These are phyloP conservation scores for Phytophthora citricola DNA, from an alignment of 352 stramenopile species.

Conservation along the genomic window DNA sequence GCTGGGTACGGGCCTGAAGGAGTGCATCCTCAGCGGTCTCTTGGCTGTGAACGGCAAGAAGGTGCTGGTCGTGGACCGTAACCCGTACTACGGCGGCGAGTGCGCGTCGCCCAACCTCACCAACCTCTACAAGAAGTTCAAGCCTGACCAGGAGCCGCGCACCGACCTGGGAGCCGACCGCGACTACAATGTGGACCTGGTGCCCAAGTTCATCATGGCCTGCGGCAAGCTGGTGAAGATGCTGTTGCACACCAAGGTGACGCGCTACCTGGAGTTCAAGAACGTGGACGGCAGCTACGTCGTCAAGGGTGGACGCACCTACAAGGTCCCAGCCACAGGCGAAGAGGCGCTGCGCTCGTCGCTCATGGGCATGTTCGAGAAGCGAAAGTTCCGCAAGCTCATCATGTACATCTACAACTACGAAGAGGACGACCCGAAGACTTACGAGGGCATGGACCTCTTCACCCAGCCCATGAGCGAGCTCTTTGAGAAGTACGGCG, in stretches of 20 bases:
- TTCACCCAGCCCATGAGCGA: constrained; percentile 97
- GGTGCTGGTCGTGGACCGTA: constrained; percentile 98
- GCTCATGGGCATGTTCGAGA: constrained; percentile 99
- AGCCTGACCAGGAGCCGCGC: constrained; percentile 67
- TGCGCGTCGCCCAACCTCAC: constrained; percentile 98
- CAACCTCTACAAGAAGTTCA: constrained; percentile 98
- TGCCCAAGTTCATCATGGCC: constrained; percentile 99
- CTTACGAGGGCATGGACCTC: constrained; percentile 93
- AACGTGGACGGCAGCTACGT: constrained; percentile 99
- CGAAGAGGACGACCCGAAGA: constrained; percentile 92
- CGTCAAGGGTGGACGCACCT: constrained; percentile 96
- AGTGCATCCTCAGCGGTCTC: constrained; percentile 98
- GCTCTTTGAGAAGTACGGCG: constrained; percentile 98
- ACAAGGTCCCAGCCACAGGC: constrained; percentile 97
- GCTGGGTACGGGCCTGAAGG: constrained; percentile 98
- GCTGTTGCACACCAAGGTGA: constrained; percentile 97
- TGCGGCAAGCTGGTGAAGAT: constrained; percentile 99
- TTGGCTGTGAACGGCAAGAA: constrained; percentile 95
- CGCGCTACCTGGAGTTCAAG: constrained; percentile 99
- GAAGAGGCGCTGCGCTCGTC: constrained; percentile 96
- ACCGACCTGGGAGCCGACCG: constrained; percentile 94
- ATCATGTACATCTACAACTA: constrained; percentile 98
- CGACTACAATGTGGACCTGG: constrained; percentile 99
- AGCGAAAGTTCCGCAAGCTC: constrained; percentile 99
- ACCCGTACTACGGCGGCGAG: constrained; percentile 98